Percentiles rank a stretch among this genome's conserved stretches.
Conservation (phyloP, 202 grass and related monocot genomes). For the Setaria italica region DNA sequence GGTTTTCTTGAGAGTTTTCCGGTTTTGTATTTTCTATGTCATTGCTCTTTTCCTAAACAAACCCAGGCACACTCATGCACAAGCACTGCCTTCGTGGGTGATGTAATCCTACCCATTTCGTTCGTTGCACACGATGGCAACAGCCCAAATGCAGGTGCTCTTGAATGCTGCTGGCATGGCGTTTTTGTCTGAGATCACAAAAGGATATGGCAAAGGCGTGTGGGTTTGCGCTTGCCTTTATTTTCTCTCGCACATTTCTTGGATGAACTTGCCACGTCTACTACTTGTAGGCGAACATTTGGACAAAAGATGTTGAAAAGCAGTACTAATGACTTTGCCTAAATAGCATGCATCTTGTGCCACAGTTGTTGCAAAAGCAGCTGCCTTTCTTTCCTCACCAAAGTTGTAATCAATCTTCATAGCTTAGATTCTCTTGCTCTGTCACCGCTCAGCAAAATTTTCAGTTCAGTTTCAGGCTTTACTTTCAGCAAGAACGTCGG, state of each 20-base stretch:
- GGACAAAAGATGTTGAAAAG: conserved; percentile 5
- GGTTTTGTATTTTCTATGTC: not conserved
- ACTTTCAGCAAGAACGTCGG: not conserved
- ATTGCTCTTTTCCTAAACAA: not conserved
- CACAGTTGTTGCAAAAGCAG: not conserved
- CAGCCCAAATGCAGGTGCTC: not conserved
- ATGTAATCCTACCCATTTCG: not conserved
- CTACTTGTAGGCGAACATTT: not conserved
- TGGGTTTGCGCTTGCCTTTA: not conserved
- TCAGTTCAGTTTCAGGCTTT: conserved; percentile 26
- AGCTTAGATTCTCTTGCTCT: not conserved
- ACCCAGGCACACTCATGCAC: not conserved
- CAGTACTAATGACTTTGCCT: not conserved
- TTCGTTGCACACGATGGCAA: not conserved
- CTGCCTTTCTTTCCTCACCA: conserved; percentile 1
- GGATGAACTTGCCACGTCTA: conserved; percentile 5
- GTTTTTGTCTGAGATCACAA: not conserved
- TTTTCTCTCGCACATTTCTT: not conserved
- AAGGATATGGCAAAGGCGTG: not conserved
- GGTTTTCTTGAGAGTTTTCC: not conserved
- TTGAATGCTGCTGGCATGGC: not conserved
- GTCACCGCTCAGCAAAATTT: not conserved
- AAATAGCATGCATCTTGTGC: not conserved
- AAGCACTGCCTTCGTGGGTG: conserved; percentile 1
- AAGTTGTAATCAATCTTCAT: conserved; percentile 6